Evolutionary conservation across 2,329 filamentous ascomycete species (phyloP).

Genomic region (Penicillium sp.): DNA sequence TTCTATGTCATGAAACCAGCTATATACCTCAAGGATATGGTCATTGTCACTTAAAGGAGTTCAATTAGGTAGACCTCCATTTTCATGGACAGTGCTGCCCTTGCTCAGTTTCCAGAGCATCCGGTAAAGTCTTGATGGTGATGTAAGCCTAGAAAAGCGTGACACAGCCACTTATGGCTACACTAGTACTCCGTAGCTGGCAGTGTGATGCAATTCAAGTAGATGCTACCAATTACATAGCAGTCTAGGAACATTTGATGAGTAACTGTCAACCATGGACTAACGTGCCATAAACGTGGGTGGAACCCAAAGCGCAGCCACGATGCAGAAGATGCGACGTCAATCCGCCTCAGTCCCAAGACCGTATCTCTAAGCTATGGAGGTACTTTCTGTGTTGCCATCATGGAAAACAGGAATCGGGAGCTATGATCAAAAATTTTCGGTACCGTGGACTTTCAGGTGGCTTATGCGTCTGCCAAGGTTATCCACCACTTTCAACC

Average conservation of each 20-base stretch:
- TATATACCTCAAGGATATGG: too few relatives aligned
- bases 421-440: slow-evolving; percentile 46
- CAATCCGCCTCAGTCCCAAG: slow-evolving; percentile 52
- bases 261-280: slow-evolving; percentile 49
- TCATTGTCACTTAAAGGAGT: too few relatives aligned
- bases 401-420: slow-evolving; percentile 49
- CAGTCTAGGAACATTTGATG: too few relatives aligned
- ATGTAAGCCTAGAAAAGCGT: slow-evolving; percentile 36
- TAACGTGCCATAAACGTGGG: slow-evolving; percentile 58
- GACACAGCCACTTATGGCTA: too few relatives aligned
- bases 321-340: slow-evolving; percentile 47
- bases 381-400: slow-evolving; percentile 50
- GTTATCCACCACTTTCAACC: slow-evolving; percentile 49
- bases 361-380: slow-evolving; percentile 47
- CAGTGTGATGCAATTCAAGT: too few relatives aligned
- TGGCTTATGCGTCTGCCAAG: slow-evolving; percentile 50
- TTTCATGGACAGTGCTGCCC: too few relatives aligned
- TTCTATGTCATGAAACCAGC: too few relatives aligned
- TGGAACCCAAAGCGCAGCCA: slow-evolving; percentile 50
- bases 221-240: slow-evolving; percentile 45
- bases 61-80: too few relatives aligned
- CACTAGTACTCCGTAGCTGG: too few relatives aligned
- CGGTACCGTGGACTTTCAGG: slow-evolving; percentile 50
- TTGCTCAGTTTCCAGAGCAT: too few relatives aligned
- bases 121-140: too few relatives aligned